Base-by-base conservation (phyloP, 345 rosid species). In the Leavenworthia alabamica region DNA sequence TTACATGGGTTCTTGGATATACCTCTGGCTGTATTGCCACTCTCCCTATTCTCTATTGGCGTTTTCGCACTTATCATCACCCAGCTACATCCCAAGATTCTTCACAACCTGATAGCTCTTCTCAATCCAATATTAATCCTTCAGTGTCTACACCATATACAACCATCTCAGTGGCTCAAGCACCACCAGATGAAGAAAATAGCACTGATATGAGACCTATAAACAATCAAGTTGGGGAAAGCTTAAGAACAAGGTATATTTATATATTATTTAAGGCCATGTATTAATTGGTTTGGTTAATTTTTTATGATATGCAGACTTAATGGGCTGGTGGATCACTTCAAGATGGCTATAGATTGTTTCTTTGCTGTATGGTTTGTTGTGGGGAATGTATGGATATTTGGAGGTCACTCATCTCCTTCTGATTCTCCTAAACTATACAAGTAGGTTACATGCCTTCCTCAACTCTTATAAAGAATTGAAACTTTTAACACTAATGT, bases 311-410 rank as follows among this genome's bases (percentile, higher is more conserved):
- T 20, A 39, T 66, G 77, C 80, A 89, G 97, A 63, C 44, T 89
- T 63, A 84, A 74, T 64, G 88, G 83, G 31, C 33, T 89, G 24
- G 79, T 81, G 65, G 97, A 89, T 65, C 84, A 89, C 68, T 83
- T 86, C 71, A 89, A 89, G 81, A 89, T 89, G 95, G 91, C 81
- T 20, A 71, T 89, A 36, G 95, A 89, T 68, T 86, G 91, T 81
- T 89, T 89, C 79, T 89, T 89, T 64, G 95, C 97, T 2, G 95
- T 89, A 20, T 89, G 97, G 97, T 89, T 89, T 79, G 95, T 89
- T 13, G 97, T 89, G 6, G 97, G 97, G 67, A 86, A 89, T 68
- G 91, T 89, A 49, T 89, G 97, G 97, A 89, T 89, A 42, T 89
- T 89, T 62, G 96, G 96, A 58, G 94, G 91, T 60, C 89, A 82